phyloP scores from a whole-genome alignment of 805 yeast genomes.

The Phaffomyces thermotolerans region DNA sequence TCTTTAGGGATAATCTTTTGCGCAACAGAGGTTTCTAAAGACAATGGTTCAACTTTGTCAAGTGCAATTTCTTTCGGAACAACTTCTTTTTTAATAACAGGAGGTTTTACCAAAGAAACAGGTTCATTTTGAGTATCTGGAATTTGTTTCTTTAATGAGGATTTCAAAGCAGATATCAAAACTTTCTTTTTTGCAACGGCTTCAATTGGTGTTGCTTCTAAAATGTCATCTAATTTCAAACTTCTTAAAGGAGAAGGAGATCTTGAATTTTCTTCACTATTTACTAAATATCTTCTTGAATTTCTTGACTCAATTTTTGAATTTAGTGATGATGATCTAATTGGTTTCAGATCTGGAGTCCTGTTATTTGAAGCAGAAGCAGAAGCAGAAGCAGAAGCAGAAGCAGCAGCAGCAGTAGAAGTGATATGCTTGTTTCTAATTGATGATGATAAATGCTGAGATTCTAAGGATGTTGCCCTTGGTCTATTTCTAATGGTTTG shows the following conservation, averaged over 20 bases:
- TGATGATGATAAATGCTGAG: neutral
- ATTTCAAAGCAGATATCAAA: constrained; percentile 3
- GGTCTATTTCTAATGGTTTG: constrained; percentile 3
- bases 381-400: constrained; percentile 21
- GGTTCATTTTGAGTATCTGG: no score
- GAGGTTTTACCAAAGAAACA: no score
- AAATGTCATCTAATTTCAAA: neutral
- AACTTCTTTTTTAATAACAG: no score
- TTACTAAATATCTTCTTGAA: neutral
- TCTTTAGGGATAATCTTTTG: neutral
- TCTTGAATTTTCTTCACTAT: constrained; percentile 2
- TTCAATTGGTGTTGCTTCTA: neutral
- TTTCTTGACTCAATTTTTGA: constrained; percentile 8
- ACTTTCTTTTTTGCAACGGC: neutral
- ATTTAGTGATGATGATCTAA: constrained; percentile 17
- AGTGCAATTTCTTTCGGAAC: no score
- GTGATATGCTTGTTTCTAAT: neutral
- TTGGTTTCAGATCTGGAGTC: neutral
- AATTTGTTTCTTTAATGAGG: constrained; percentile 1
- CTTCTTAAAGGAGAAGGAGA: constrained; percentile 16
- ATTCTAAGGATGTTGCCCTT: constrained; percentile 11
- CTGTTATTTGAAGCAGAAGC: constrained; percentile 8
- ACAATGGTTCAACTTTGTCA: no score
- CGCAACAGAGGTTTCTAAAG: no score
- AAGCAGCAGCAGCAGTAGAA: constrained; percentile 17